phyloP scores from a whole-genome alignment of 2,329 filamentous ascomycete genomes.

The Helminthosporium solani region DNA sequence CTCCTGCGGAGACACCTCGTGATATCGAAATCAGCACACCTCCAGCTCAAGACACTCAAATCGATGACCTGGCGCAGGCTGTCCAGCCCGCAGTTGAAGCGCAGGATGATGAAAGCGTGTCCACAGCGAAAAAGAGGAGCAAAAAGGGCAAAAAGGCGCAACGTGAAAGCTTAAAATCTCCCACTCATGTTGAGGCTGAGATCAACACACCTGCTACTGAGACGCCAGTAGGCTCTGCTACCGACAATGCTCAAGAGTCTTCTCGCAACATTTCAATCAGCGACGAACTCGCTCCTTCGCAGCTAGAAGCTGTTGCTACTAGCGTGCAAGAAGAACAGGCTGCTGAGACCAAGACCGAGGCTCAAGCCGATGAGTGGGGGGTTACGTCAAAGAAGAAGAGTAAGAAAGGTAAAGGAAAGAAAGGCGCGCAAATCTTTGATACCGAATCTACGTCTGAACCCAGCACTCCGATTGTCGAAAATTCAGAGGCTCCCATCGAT shows the following conservation, averaged over 20 bases:
- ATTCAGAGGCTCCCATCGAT: not conserved
- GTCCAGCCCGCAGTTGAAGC: not conserved
- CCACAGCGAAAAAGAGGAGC: conserved; percentile 23
- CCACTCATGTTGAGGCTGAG: too few species aligned
- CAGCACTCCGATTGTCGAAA: conserved; percentile 8
- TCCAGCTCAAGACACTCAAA: not conserved
- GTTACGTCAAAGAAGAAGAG: conserved; percentile 23
- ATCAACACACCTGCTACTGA: too few species aligned
- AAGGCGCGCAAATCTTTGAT: conserved; percentile 18
- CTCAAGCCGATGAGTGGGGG: conserved; percentile 11
- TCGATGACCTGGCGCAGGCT: not conserved
- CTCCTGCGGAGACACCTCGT: not conserved
- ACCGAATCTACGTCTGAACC: not conserved
- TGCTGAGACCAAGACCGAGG: not conserved
- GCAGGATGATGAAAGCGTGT: conserved; percentile 14
- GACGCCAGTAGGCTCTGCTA: too few species aligned
- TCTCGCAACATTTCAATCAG: too few species aligned
- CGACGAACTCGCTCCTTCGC: too few species aligned
- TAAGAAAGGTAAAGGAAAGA: conserved; percentile 28
- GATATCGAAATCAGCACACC: not conserved
- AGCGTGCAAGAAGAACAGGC: conserved; percentile 27
- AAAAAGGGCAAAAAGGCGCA: conserved; percentile 27
- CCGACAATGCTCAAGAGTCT: too few species aligned
- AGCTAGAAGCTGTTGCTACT: too few species aligned
- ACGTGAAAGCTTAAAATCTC: too few species aligned